Evolutionary conservation across 1,139 yeast species (phyloP), one percentile per base, ranked within the genome.

Genomic region (Groenewaldozyma sp.): DNA sequence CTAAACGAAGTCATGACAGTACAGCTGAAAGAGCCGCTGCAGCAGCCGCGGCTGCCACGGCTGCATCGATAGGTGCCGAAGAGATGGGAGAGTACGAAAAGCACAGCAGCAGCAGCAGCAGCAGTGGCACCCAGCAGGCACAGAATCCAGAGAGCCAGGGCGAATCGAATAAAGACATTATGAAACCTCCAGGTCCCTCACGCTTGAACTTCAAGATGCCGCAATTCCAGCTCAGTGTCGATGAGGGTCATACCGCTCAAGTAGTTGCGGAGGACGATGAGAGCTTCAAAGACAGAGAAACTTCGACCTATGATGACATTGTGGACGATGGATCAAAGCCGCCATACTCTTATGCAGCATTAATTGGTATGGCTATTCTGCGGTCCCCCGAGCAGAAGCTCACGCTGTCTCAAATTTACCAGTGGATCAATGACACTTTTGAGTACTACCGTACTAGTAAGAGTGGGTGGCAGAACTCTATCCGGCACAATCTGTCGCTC

Each of bases 401-500:
- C 40, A 91, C 98, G 0, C 69, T 91, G 41, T 78, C 96, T 0
- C 95, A 87, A 55, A 93, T 91, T 39, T 91, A 91, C 65, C 73
- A 70, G 50, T 91, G 98, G 98, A 93, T 91, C 37, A 78, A 94
- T 13, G 79, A 78, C 39, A 82, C 94, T 31, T 91, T 88, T 62
- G 74, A 71, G 47, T 91, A 81, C 60, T 93, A 91, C 60, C 76
- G 81, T 48, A 76, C 76, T 47, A 83, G 83, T 46, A 95, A 87
- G 51, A 83, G 87, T 13, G 96, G 97, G 22, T 84, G 95, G 95
- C 94, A 84, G 57, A 84, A 84, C 59, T 82, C 94, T 22, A 84
- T 84, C 48, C 78, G 95, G 45, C 95, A 84, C 60, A 82, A 86
- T 51, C 65, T 86, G 41, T 81, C 93, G 20, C 67, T 86, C 49